Percentiles rank a stretch among this genome's conserved stretches.
These are phyloP conservation scores for Pyrenochaeta sp. DNA, from an alignment of 2,329 filamentous ascomycete genomes.

Conservation along the genomic window DNA sequence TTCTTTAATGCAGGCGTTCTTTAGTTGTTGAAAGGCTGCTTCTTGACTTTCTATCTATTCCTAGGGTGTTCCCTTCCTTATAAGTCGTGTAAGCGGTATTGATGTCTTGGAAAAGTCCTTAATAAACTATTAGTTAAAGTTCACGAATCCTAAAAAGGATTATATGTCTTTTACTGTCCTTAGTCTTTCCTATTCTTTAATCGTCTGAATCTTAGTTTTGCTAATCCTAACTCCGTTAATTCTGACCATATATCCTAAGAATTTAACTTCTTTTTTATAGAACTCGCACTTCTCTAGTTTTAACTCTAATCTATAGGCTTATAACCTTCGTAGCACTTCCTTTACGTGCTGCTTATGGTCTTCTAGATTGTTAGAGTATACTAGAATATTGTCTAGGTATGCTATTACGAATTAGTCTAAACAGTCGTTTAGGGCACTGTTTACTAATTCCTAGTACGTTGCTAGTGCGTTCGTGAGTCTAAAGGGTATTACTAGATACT, in stretches of 20 bases:
- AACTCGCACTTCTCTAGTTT: constrained; percentile 7
- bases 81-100: too few species aligned
- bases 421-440: constrained; percentile 3
- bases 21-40: too few species aligned
- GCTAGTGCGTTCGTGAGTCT: constrained; percentile 4
- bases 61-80: too few species aligned
- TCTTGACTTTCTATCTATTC: too few species aligned
- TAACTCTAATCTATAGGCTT: neutral
- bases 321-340: neutral
- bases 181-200: constrained; percentile 4
- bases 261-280: constrained; percentile 8
- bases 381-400: neutral
- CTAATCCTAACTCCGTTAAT: constrained; percentile 7
- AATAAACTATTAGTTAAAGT: constrained; percentile 13
- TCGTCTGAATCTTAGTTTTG: neutral
- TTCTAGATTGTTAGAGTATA: neutral
- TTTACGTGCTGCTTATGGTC: neutral
- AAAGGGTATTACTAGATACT: constrained; percentile 12
- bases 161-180: constrained; percentile 9
- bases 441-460: constrained; percentile 11
- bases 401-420: neutral
- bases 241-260: constrained; percentile 12
- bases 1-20: too few species aligned
- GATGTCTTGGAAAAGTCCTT: too few species aligned
- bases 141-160: constrained; percentile 14